phyloP scores from a whole-genome alignment of 2,329 filamentous ascomycete species.

The Aspergillus pseudotamarii region DNA sequence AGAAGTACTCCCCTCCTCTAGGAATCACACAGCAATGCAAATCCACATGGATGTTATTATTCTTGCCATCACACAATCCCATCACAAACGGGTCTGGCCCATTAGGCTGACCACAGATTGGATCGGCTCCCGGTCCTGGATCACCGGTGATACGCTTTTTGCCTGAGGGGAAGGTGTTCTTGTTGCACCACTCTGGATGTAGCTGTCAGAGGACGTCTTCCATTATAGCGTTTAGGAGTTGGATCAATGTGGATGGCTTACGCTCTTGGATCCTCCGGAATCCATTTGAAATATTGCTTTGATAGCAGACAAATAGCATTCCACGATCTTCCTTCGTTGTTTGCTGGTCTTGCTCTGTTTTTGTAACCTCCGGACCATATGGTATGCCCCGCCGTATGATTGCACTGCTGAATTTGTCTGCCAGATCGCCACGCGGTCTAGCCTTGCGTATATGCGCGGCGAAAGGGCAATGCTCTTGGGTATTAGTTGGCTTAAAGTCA shows the following conservation, averaged over 20 bases:
- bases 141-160: conserved; percentile 5
- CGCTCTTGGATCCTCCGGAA: conserved; percentile 1
- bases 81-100: conserved; percentile 3
- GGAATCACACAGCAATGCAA: background rate
- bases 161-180: background rate
- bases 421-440: conserved; percentile 3
- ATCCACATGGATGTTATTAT: background rate
- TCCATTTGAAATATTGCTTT: conserved; percentile 1
- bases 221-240: background rate
- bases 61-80: conserved; percentile 7
- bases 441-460: conserved; percentile 12
- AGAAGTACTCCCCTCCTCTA: conserved; percentile 10
- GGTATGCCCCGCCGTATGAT: conserved; percentile 13
- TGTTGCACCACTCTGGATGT: conserved; percentile 7
- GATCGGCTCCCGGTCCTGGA: conserved; percentile 6
- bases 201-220: background rate
- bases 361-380: conserved; percentile 2
- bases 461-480: conserved; percentile 9
- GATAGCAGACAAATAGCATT: conserved; percentile 4
- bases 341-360: background rate
- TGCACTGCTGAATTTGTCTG: background rate
- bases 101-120: conserved; percentile 8
- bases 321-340: background rate
- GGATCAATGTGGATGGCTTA: background rate
- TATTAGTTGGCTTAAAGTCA: background rate